Evolutionary conservation across 345 rosid genomes (phyloP), one percentile per base, ranked within the genome.

Genomic region (Arabidopsis thaliana): DNA sequence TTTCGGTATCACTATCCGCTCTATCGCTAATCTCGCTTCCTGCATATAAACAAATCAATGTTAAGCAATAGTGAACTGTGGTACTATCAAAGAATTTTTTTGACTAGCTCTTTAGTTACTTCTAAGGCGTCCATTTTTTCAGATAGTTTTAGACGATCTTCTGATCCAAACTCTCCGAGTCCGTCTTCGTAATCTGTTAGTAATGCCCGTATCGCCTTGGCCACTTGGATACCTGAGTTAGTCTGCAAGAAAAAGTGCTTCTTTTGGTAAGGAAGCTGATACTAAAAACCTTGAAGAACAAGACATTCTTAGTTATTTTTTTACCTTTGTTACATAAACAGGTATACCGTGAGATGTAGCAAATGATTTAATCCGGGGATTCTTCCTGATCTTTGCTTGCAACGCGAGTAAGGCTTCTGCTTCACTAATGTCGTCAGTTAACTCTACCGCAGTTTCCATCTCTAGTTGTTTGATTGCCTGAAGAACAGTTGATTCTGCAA

Each of bases 1-100:
- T 65, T 85, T 80, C 4, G 90, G 93, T 55, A 93, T 88, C 49
- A 91, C 97, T 59, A 86, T 84, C 69, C 85, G 83, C 81, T 91
- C 92, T 44, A 91, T 87, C 3, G 96, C 94, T 62, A 91, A 75
- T 73, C 97, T 84, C 16, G 90, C 93, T 84, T 93, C 96, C 98
- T 91, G 87, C 50, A 71, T 55, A 64, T 22, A 22, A 22, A 14
- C 16, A 2, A 53, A 37, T 38, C 7, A 6, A 55, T 64, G 14
- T 28, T 9, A 64, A 45, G 8, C 32, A 55, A 77, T 40, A 57
- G 33, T 33, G 67, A 34, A 40, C 24, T 58, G 60, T n/a, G 48
- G 40, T 55, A 59, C 38, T 58, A 9, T 55, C 45, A 13, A 20
- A 46, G 10, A 45, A 20, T 4, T 22, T 64, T 22, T 64, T 11